Base-by-base conservation (phyloP, 164 flowering plant species). In the Umbilicus rupestris region DNA sequence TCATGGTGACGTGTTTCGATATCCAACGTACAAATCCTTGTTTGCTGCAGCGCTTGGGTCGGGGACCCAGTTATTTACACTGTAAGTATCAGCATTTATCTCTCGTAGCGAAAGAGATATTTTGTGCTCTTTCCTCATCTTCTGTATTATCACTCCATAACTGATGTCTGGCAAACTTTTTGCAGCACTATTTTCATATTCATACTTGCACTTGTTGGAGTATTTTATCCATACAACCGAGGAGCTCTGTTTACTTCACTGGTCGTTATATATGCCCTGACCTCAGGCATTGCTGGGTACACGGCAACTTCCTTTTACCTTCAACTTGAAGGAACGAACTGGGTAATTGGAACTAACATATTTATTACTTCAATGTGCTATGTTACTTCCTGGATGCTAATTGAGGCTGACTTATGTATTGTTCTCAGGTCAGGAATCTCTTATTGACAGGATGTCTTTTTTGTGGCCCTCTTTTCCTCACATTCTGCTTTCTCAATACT, bases 301-400 rank as follows among this genome's bases (percentile, higher is more conserved):
- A 30, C 35, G 1, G 16, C 33, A 58, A 58, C 62, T 30, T 58
- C 62, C 31, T 46, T 46, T 46, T 58, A 58, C 62, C 35, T 26
- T 58, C 62, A 58, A 30, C 62, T 58, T 58, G 62, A 30, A 58
- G 62, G 62, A 30, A 58, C 59, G 3, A 52, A 52, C 29, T 52
- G 59, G 59, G 59, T 52, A 26, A 52, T 52, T 16, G 10, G 20
- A 8, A 52, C 24, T 0, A 19, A 52, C 11, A 52, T 0, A 52
- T 52, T 26, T 20, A 20, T 26, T 52, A 52, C 10, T 2, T 52
- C 19, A n/a, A n/a, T 14, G 22, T 20, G 24, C 29, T 10, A 52
- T 26, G 29, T 20, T 19, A 16, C 12, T 3, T 20, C 24, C 29
- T 5, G 24, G 24, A 20, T 52, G 28, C 59, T 20, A 12, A 20